phyloP scores from a whole-genome alignment of 2,329 filamentous ascomycete genomes.

The Botryotinia narcissicola region DNA sequence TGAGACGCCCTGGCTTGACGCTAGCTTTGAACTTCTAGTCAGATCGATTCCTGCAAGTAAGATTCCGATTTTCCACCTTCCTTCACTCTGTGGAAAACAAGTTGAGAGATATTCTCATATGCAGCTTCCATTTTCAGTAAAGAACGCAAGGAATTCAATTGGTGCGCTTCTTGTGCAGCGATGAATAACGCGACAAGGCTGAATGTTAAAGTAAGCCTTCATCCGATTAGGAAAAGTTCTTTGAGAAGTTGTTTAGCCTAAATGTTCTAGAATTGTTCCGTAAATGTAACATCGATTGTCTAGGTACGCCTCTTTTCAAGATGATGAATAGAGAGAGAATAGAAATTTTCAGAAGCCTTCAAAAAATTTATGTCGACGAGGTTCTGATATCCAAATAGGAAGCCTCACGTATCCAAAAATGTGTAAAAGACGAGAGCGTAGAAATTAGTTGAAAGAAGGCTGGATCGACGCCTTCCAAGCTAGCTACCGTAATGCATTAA shows the following conservation, averaged over 20 bases:
- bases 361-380: background rate
- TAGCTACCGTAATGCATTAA: background rate
- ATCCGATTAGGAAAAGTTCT: background rate
- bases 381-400: background rate
- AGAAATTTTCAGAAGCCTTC: background rate
- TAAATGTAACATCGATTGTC: background rate
- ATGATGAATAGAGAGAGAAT: background rate
- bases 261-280: background rate
- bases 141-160: background rate
- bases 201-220: background rate
- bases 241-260: background rate
- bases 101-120: background rate
- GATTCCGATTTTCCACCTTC: background rate
- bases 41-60: background rate
- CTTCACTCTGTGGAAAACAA: background rate
- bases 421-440: background rate
- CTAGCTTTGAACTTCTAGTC: background rate
- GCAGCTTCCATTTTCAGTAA: background rate
- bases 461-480: background rate
- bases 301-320: background rate
- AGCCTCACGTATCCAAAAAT: background rate
- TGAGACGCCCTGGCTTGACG: background rate
- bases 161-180: background rate
- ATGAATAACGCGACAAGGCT: background rate
- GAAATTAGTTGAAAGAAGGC: background rate